Base-by-base conservation (phyloP, 1,284 basidiomycete genomes). In the Ustilago crameri region DNA sequence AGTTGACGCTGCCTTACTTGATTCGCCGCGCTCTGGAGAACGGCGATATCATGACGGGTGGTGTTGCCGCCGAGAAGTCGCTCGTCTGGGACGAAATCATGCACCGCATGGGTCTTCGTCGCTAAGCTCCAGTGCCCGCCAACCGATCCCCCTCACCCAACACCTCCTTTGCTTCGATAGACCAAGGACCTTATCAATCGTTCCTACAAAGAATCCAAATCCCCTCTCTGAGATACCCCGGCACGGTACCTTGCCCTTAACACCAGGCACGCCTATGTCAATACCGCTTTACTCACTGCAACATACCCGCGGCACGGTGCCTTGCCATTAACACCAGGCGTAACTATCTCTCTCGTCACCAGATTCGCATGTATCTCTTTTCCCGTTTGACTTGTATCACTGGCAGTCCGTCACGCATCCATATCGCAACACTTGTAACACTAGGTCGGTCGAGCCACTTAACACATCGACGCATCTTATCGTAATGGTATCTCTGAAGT, bases 21-120 rank as follows among this genome's bases (percentile, higher is more conserved):
- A 87, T 88, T 23, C 86, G 90, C 42, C 86, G 91, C 34, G 91
- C 91, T 2, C 88, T 90, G n/a, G 91, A 92, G 86, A 92, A 92
- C 76, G 90, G 90, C 84, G 86, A 87, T 10, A 85, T 90, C 51
- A 85, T 90, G 71, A 87, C 86, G 18, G 87, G 87, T 22, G 84
- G 85, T 43, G 89, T 88, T 5, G 87, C 86, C 9, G 58, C 56
- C 37, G 71, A 74, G 32, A 70, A 74, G 62, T 30, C 62, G 49
- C 56, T 74, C 17, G 58, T 74, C 1, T 46, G 56, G 52, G 59
- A 65, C 30, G 70, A 73, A 52, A 51, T 73, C 18, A 55, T 68
- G 62, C 57, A 62, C 43, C 64, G 70, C 3, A 43, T 68, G 9
- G 65, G 65, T n/a, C 42, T 73, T n/a, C 66, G 65, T 41, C 61